Evolutionary conservation across 306 rosid genomes (phyloP).

Genomic region (Lathyrus sativus): DNA sequence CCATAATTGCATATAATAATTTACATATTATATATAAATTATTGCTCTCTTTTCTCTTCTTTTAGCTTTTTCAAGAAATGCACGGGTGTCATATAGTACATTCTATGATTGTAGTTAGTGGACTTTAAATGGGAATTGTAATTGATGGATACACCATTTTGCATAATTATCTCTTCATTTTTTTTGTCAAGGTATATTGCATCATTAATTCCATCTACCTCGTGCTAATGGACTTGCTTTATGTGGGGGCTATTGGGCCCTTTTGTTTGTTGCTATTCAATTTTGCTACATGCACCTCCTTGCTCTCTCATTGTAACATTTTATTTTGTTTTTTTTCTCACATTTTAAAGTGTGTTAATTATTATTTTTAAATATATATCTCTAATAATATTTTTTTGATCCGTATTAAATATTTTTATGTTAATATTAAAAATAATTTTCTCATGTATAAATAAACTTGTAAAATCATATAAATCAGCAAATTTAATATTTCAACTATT

Average conservation of each 20-base stretch:
- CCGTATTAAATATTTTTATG: too few species aligned
- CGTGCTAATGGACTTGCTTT: slow-evolving; percentile 38
- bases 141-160: slow-evolving; percentile 50
- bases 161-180: slow-evolving; percentile 33
- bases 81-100: slow-evolving; percentile 49
- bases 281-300: neutral
- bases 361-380: too few species aligned
- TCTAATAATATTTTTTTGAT: too few species aligned
- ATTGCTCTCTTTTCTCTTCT: slow-evolving; percentile 34
- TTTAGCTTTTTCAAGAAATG: slow-evolving; percentile 42
- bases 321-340: too few species aligned
- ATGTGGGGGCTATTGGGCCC: slow-evolving; percentile 50
- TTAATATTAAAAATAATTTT: too few species aligned
- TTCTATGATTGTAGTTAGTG: slow-evolving; percentile 46
- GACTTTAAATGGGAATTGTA: slow-evolving; percentile 41
- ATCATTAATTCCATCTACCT: slow-evolving; percentile 41
- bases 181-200: slow-evolving; percentile 29
- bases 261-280: slow-evolving; percentile 22
- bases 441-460: too few species aligned
- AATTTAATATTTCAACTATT: too few species aligned
- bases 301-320: too few species aligned
- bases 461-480: too few species aligned
- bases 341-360: too few species aligned
- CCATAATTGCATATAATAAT: slow-evolving; percentile 16
- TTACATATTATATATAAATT: slow-evolving; percentile 49